Percentiles rank a stretch among this genome's conserved stretches.
Conservation (phyloP, 371 early-diverging fungal species). For the Caulochytrium protostelioides region DNA sequence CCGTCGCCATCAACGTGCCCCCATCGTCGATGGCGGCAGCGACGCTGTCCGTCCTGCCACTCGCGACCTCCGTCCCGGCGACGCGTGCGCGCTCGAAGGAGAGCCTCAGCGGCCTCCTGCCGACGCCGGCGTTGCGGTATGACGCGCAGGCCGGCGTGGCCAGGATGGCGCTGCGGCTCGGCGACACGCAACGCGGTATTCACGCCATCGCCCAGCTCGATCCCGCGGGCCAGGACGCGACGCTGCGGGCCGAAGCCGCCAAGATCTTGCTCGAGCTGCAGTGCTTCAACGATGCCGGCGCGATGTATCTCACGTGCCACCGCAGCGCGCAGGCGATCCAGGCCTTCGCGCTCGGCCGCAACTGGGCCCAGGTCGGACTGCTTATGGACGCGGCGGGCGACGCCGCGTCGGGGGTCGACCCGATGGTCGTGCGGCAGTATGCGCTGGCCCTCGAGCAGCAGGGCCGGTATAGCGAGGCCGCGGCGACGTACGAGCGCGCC, state of each 20-base stretch:
- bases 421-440: no score
- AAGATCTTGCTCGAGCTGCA: slow-evolving; percentile 17
- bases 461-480: slow-evolving; percentile 18
- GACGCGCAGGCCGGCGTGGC: slow-evolving; percentile 20
- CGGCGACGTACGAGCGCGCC: slow-evolving; percentile 21
- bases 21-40: no score
- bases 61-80: no score
- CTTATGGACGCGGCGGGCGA: no score
- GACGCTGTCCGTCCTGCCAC: no score
- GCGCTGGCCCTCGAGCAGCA: slow-evolving; percentile 5
- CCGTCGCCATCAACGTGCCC: no score
- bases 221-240: slow-evolving; percentile 11
- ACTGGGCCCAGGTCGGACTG: no score
- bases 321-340: no score
- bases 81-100: no score
- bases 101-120: neutral
- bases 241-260: slow-evolving; percentile 19
- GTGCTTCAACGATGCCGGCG: slow-evolving; percentile 18
- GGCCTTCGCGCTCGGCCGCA: no score
- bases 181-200: slow-evolving; percentile 25
- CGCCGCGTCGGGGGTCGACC: no score
- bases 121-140: slow-evolving; percentile 1
- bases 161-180: slow-evolving; percentile 19
- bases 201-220: no score
- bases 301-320: slow-evolving; percentile 19